Evolutionary conservation across 306 rosid species (phyloP).

Genomic region (Parietaria judaica): DNA sequence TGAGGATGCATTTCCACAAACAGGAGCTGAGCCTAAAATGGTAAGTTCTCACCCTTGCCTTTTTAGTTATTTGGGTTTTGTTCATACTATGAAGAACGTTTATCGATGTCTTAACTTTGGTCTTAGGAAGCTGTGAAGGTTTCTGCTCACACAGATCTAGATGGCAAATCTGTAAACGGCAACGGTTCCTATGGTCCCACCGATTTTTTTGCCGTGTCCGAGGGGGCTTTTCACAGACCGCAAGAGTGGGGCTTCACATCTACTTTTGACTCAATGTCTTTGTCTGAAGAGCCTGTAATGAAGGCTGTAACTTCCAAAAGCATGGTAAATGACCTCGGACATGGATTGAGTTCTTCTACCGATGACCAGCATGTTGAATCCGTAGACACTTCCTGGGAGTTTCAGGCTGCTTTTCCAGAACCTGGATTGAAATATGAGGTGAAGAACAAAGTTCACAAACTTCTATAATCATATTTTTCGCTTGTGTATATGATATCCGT

Average conservation of each 20-base stretch:
- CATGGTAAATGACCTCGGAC: conserved; percentile 16
- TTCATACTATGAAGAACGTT: conserved; percentile 11
- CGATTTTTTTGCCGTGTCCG: conserved; percentile 29
- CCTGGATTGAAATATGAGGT: conserved; percentile 21
- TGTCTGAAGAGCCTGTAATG: conserved; percentile 11
- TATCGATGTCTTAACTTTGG: conserved; percentile 19
- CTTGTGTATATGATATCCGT: neutral
- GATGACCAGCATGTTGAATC: conserved; percentile 16
- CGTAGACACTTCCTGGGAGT: conserved; percentile 24
- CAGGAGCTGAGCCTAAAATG: conserved; percentile 27
- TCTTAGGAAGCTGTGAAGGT: conserved; percentile 41
- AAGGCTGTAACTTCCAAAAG: conserved; percentile 9
- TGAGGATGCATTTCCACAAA: conserved; percentile 26
- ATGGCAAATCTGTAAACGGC: conserved; percentile 19
- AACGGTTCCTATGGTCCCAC: conserved; percentile 20
- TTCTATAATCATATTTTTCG: neutral
- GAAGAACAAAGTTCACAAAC: conserved; percentile 3
- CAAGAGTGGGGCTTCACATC: conserved; percentile 36
- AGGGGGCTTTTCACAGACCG: conserved; percentile 28
- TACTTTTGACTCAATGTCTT: conserved; percentile 34
- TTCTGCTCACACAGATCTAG: conserved; percentile 24
- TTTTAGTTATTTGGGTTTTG: conserved; percentile 3
- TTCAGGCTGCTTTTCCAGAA: conserved; percentile 26
- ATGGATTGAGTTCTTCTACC: conserved; percentile 3
- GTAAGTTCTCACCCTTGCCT: conserved; percentile 34